Evolutionary conservation across 176 grass and related monocot genomes (phyloP), one percentile per base, ranked within the genome.

Genomic region (Puya raimondii): DNA sequence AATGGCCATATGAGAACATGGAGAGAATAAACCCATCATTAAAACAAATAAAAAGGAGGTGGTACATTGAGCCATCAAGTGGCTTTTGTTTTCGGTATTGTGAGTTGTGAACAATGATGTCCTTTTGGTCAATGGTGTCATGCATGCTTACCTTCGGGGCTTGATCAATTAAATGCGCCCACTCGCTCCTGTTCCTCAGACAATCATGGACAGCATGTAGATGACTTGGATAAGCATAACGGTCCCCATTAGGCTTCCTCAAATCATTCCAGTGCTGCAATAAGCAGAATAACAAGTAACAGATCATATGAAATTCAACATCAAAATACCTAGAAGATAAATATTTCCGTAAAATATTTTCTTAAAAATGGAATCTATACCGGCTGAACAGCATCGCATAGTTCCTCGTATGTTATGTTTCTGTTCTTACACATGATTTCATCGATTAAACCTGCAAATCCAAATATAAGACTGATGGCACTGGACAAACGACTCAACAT

Each of bases 371-470:
- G 52, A 59, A 50, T 54, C 23, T 72, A 74, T 90, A 92, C 94
- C 84, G 78, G 79, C 27, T 51, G 83, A 77, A 90, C 47, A 85
- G 80, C 71, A 70, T 81, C 50, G 69, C 89, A 97, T 9, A 97
- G 74, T 74, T 97, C 86, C 1, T 72, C 79, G 65, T 97, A 88
- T 75, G 89, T 86, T 81, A 88, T 89, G 69, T 85, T 72, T 54
- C 64, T 76, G 65, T 87, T 78, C 51, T 75, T 89, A 77, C 73
- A 83, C 53, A 90, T 72, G 20, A 97, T 85, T 68, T 84, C 84
- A 59, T 88, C 84, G 72, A 97, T 97, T 70, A 92, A 90, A 64
- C 94, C 94, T 97, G 89, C 27, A 80, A 48, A 77, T 63, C 75
- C 50, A 63, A 59, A 52, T 26, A 82, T 23, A 59, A 33, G 23